phyloP scores from a whole-genome alignment of 2,329 filamentous ascomycete genomes.

The Cordyceps tenuipes region DNA sequence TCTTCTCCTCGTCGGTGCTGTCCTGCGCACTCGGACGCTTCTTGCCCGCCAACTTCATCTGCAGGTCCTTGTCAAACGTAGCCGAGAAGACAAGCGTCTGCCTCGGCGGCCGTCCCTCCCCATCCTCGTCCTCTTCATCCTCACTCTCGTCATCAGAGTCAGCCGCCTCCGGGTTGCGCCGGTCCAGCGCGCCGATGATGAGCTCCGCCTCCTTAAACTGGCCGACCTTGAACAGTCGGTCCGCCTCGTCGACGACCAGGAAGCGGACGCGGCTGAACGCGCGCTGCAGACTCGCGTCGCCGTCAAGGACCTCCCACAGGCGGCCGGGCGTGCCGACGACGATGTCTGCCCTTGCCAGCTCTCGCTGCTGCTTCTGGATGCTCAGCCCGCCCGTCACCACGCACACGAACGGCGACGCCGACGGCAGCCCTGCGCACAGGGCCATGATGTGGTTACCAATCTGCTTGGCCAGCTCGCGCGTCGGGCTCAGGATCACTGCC shows the following conservation, averaged over 20 bases:
- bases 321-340: conserved; percentile 90
- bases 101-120: not conserved
- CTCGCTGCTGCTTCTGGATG: conserved; percentile 87
- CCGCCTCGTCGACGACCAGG: conserved; percentile 88
- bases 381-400: conserved; percentile 88
- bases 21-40: conserved; percentile 44
- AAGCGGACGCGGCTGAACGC: conserved; percentile 69
- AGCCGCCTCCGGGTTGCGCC: conserved; percentile 54
- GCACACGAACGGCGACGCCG: conserved; percentile 60
- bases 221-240: conserved; percentile 82
- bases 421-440: conserved; percentile 55
- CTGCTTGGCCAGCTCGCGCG: conserved; percentile 88
- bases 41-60: conserved; percentile 83
- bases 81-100: conserved; percentile 96
- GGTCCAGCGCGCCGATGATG: conserved; percentile 73
- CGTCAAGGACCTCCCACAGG: conserved; percentile 87
- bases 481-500: conserved; percentile 81
- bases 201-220: conserved; percentile 93
- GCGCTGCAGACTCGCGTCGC: conserved; percentile 58
- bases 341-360: conserved; percentile 77
- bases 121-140: conserved; percentile 28
- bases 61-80: conserved; percentile 84
- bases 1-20: conserved; percentile 65
- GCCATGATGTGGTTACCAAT: conserved; percentile 73
- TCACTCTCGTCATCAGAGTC: conserved; percentile 41